These are phyloP conservation scores for Coemansia sp. DNA, from an alignment of 192 early-diverging fungal species.

Conservation along the genomic window DNA sequence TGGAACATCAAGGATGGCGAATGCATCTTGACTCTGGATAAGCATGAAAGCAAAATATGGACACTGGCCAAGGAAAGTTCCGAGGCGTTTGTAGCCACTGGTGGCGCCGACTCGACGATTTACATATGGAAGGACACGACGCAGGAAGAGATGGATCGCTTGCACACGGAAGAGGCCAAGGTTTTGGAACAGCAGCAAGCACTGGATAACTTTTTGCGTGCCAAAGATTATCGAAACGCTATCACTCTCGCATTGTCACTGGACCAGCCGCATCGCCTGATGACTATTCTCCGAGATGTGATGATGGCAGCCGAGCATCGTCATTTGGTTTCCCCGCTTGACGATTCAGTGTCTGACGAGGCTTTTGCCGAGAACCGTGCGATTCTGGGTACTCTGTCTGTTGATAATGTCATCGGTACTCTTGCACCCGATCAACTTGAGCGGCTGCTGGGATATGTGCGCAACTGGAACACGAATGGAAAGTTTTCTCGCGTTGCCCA, in stretches of 20 bases:
- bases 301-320: slow-evolving; percentile 45
- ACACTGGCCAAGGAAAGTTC: slow-evolving; percentile 72
- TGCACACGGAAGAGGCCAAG: slow-evolving; percentile 61
- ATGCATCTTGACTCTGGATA: slow-evolving; percentile 89
- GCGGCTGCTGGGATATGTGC: slow-evolving; percentile 77
- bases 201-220: slow-evolving; percentile 77
- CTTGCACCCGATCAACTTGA: slow-evolving; percentile 70
- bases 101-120: slow-evolving; percentile 87
- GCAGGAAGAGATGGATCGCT: slow-evolving; percentile 73
- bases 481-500: slow-evolving; percentile 79
- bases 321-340: slow-evolving; percentile 12
- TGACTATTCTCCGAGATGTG: slow-evolving; percentile 69
- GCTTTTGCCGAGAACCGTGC: not conserved
- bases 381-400: slow-evolving; percentile 44
- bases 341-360: not conserved
- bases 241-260: slow-evolving; percentile 85
- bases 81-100: slow-evolving; percentile 75
- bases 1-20: slow-evolving; percentile 93
- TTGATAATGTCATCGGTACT: slow-evolving; percentile 70
- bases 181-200: slow-evolving; percentile 88
- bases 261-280: slow-evolving; percentile 82
- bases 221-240: slow-evolving; percentile 91
- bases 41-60: slow-evolving; percentile 96
- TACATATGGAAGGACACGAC: slow-evolving; percentile 94
- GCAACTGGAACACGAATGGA: slow-evolving; percentile 95